Conservation (phyloP, 345 rosid genomes). For the Eutrema yunnanense region DNA sequence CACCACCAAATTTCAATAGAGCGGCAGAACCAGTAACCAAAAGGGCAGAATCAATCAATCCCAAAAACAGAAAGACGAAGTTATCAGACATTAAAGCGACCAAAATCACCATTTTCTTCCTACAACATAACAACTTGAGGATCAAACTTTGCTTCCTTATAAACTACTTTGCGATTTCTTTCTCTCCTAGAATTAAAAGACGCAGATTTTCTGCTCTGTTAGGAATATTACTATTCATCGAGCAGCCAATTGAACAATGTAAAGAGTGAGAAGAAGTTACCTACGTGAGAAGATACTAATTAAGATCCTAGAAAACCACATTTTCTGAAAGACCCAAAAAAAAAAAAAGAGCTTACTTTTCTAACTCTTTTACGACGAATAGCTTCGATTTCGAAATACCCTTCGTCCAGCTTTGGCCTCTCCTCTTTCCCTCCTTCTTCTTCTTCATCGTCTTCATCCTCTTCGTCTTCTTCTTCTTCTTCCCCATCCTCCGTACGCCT, state of each 20-base stretch:
- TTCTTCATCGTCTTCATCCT: conserved; percentile 30
- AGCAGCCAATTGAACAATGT: neutral
- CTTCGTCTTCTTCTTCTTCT: conserved; percentile 33
- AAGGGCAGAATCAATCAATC: conserved; percentile 7
- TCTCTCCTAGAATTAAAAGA: neutral
- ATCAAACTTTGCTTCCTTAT: neutral
- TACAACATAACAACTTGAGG: neutral
- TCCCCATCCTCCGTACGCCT: conserved; percentile 26
- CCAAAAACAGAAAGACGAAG: neutral
- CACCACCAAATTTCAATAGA: neutral
- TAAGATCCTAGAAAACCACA: neutral
- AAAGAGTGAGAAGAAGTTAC: neutral
- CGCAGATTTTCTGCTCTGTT: neutral
- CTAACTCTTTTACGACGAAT: conserved; percentile 86
- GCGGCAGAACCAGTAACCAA: conserved; percentile 1
- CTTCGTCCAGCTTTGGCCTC: conserved; percentile 85
- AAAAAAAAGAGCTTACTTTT: conserved; percentile 48
- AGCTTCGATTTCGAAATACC: conserved; percentile 91
- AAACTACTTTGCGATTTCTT: neutral
- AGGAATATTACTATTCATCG: neutral
- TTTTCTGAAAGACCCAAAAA: neutral
- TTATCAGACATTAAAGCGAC: conserved; percentile 10
- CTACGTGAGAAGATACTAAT: neutral
- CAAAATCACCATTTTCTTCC: neutral
- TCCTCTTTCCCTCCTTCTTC: conserved; percentile 39